These are phyloP conservation scores for Rhododendron mucronatum DNA, from an alignment of 148 eudicot species.

Conservation along the genomic window DNA sequence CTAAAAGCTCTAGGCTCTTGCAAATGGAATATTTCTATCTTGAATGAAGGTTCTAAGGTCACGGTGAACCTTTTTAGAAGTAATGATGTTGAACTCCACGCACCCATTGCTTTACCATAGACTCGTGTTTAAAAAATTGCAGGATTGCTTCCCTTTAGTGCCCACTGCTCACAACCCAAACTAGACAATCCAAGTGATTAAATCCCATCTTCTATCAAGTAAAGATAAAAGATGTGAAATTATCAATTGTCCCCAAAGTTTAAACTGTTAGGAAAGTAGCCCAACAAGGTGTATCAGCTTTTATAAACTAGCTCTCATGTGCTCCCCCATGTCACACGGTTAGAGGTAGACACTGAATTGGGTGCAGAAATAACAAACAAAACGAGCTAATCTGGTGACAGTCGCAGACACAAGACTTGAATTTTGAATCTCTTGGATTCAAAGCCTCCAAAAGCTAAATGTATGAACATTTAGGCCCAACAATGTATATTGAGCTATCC, in stretches of 20 bases:
- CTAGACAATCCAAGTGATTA: background rate
- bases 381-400: background rate
- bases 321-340: background rate
- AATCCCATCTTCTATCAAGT: background rate
- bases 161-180: background rate
- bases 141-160: background rate
- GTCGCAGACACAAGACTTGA: background rate
- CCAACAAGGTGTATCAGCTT: background rate
- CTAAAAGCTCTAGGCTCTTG: constrained; percentile 1
- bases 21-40: background rate
- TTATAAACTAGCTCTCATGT: background rate
- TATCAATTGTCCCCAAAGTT: background rate
- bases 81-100: background rate
- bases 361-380: background rate
- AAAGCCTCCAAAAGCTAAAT: background rate
- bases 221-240: background rate
- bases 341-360: background rate
- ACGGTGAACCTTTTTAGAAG: background rate
- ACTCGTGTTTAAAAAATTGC: background rate
- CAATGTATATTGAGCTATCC: background rate
- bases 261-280: background rate
- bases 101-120: background rate
- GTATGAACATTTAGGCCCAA: background rate
- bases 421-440: background rate
- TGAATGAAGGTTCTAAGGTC: background rate